Evolutionary conservation across 306 rosid species (phyloP), one percentile per base, ranked within the genome.

Genomic region (Quercus mongolica): DNA sequence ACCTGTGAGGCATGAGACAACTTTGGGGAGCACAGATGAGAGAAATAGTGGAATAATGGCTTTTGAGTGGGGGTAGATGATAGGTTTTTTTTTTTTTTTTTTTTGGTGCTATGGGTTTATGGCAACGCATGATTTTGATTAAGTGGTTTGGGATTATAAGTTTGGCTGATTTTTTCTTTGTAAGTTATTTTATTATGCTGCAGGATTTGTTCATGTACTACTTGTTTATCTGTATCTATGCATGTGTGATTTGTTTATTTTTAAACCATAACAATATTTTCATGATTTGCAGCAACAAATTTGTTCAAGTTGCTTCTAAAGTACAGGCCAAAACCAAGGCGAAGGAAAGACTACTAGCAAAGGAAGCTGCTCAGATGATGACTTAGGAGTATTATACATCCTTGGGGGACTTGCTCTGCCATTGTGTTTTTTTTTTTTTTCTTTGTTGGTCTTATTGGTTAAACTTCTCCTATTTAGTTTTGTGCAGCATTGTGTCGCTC

Each of bases 251-350:
- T 1, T 17, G 2, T 26, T 1, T 15, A 5, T 15, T 9, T 5
- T 20, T 7, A 30, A 2, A 12, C 41, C 0, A n/a, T 10, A 8
- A 20, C 46, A 55, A 31, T 69, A n/a, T 28, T 70, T n/a, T 33
- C 31, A 3, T 30, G 70, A 19, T 5, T 3, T 83, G 89, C 82
- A 93, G 96, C 96, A 18, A 88, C 91, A 14, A 91, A 81, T 55
- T 56, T 93, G 82, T 93, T 93, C 83, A 93, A 91, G 90, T 71
- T 93, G 78, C 88, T 93, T 8, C 81, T 91, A 11, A 93, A 93
- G 87, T 93, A 93, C 73, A 81, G 97, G 76, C 94, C 96, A 23
- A 23, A 23, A 23, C 25, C 25, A 23, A 23, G 25, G 25, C 25
- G 25, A 23, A 23, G 26, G 28, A 26, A 26, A 26, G 28, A 26